These are phyloP conservation scores for Mixia osmundae DNA, from an alignment of 1,284 basidiomycete species.

Conservation along the genomic window DNA sequence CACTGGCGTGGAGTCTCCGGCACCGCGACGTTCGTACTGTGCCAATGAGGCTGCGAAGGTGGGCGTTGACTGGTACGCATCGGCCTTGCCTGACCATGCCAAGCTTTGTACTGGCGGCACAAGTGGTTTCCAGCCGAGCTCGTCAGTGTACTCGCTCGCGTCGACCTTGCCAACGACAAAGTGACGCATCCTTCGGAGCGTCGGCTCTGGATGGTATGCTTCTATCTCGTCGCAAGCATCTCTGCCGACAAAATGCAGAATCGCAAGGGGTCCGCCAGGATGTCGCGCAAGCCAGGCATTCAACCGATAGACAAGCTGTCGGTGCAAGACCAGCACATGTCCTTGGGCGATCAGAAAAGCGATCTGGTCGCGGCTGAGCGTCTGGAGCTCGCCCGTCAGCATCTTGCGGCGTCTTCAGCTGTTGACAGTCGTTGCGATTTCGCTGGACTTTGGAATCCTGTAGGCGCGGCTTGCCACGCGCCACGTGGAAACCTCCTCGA, in stretches of 20 bases:
- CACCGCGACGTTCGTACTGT: too few relatives aligned
- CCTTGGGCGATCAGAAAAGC: slow-evolving; percentile 47
- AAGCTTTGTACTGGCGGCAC: slow-evolving; percentile 53
- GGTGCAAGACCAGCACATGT: slow-evolving; percentile 55
- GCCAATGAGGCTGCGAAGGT: too few relatives aligned
- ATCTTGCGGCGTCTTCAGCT: too few relatives aligned
- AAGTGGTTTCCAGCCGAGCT: slow-evolving; percentile 46
- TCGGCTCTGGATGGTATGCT: slow-evolving; percentile 58
- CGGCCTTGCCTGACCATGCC: not conserved
- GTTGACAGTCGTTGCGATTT: too few relatives aligned
- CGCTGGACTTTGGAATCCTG: too few relatives aligned
- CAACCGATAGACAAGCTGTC: slow-evolving; percentile 51
- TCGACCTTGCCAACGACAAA: slow-evolving; percentile 57
- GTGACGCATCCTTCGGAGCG: slow-evolving; percentile 37
- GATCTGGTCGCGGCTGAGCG: slow-evolving; percentile 35
- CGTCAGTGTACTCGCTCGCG: slow-evolving; percentile 24
- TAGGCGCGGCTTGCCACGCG: too few relatives aligned
- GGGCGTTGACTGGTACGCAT: too few relatives aligned
- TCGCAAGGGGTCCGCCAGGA: slow-evolving; percentile 69
- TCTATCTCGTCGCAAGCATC: slow-evolving; percentile 88
- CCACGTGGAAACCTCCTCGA: too few relatives aligned
- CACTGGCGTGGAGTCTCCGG: not conserved
- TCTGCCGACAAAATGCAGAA: slow-evolving; percentile 86
- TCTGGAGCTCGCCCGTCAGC: slow-evolving; percentile 10
- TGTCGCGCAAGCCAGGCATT: slow-evolving; percentile 59